Evolutionary conservation across 176 grass and related monocot species (phyloP).

Genomic region (Saccharum spontaneum): DNA sequence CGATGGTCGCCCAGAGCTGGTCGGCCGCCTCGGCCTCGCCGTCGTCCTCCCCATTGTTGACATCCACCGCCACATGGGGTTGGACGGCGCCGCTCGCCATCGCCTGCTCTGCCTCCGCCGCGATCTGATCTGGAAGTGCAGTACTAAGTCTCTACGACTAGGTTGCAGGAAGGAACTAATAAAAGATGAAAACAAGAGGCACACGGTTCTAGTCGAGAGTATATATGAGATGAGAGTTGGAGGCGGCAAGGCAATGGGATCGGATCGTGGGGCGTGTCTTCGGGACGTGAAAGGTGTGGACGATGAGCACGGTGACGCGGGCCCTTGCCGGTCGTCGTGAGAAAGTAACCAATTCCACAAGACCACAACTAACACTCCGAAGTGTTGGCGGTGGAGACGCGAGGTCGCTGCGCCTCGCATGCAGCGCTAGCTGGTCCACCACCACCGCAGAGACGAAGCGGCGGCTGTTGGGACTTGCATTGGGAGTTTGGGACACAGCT

Average conservation of each 20-base stretch:
- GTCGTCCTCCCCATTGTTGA: not conserved
- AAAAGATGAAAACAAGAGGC: not conserved
- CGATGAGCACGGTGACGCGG: not conserved
- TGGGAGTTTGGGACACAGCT: not conserved
- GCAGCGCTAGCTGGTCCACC: not conserved
- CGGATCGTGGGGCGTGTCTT: no score
- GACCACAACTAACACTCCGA: no score
- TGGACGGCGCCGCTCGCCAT: conserved; percentile 23
- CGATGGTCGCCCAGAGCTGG: conserved; percentile 65
- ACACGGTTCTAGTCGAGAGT: not conserved
- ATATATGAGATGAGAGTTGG: not conserved
- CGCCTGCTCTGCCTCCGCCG: not conserved
- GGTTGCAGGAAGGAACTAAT: no score
- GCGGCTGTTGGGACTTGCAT: not conserved
- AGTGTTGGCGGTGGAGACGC: not conserved
- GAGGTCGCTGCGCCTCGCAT: not conserved
- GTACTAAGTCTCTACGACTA: not conserved
- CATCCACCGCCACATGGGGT: conserved; percentile 41
- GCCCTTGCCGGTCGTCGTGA: no score
- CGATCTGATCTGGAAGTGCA: not conserved
- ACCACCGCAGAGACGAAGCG: not conserved
- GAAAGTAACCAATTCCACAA: not conserved
- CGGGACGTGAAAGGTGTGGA: not conserved
- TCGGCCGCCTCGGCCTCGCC: conserved; percentile 43
- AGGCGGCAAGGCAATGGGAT: not conserved